These are phyloP conservation scores for Clonostachys chloroleuca DNA, from an alignment of 2,329 filamentous ascomycete genomes.

Conservation along the genomic window DNA sequence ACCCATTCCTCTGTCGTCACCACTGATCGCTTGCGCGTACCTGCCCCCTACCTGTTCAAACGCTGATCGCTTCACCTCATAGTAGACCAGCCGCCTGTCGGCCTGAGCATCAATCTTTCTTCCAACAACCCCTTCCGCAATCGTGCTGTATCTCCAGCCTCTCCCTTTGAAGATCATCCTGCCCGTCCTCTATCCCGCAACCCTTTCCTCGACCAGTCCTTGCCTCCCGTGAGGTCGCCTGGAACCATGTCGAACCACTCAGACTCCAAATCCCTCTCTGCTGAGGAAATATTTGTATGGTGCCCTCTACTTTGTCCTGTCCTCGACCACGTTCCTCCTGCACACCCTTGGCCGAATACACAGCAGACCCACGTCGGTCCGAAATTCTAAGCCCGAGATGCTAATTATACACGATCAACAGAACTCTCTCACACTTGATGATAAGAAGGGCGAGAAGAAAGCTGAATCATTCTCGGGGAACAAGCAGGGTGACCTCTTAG, in stretches of 20 bases:
- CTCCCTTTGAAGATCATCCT: conserved; percentile 55
- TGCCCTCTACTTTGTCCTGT: not conserved
- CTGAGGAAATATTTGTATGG: conserved; percentile 77
- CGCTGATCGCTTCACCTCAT: too few relatives aligned
- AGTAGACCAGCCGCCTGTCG: conserved; percentile 12
- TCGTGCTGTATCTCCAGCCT: conserved; percentile 58
- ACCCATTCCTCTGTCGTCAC: too few relatives aligned
- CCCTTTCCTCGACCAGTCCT: conserved; percentile 64
- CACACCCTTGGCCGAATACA: conserved; percentile 3
- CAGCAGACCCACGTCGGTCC: not conserved
- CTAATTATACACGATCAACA: conserved; percentile 22
- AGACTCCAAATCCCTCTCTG: conserved; percentile 42
- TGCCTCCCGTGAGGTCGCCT: conserved; percentile 31
- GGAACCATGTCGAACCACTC: conserved; percentile 45
- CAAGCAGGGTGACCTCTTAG: too few relatives aligned
- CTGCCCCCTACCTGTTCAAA: too few relatives aligned
- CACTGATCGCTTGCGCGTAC: too few relatives aligned
- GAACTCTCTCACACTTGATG: conserved; percentile 65
- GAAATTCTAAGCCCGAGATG: not conserved
- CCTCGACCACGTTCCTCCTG: conserved; percentile 4
- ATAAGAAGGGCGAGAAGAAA: conserved; percentile 41
- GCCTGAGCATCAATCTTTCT: conserved; percentile 63
- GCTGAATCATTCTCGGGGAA: conserved; percentile 39
- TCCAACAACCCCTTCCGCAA: conserved; percentile 83
- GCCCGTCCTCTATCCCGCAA: conserved; percentile 66